Evolutionary conservation across 345 rosid genomes (phyloP).

Genomic region (Microthlaspi erraticum): DNA sequence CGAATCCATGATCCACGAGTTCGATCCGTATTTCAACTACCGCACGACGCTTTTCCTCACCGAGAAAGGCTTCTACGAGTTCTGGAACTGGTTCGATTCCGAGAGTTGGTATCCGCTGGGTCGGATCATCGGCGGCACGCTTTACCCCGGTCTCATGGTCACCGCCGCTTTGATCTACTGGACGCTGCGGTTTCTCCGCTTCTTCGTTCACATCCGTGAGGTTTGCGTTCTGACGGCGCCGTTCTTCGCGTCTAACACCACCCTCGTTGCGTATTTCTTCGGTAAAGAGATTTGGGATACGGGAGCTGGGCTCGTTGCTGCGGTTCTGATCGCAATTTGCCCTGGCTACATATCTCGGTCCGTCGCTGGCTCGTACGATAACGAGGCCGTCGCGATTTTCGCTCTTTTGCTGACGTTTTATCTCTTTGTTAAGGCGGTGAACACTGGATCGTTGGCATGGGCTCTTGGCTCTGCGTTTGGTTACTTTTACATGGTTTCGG

Average conservation of each 20-base stretch:
- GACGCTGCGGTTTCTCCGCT: slow-evolving; percentile 66
- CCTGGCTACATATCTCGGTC: slow-evolving; percentile 99
- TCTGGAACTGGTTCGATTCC: slow-evolving; percentile 99
- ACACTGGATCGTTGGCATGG: slow-evolving; percentile 93
- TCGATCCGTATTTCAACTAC: slow-evolving; percentile 96
- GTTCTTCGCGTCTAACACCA: slow-evolving; percentile 93
- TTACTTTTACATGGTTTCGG: slow-evolving; percentile 97
- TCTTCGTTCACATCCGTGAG: slow-evolving; percentile 94
- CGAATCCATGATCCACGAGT: slow-evolving; percentile 99
- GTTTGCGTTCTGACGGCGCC: slow-evolving; percentile 97
- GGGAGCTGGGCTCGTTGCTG: slow-evolving; percentile 95
- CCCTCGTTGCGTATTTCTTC: slow-evolving; percentile 90
- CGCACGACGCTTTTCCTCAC: slow-evolving; percentile 85
- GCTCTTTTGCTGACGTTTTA: slow-evolving; percentile 88
- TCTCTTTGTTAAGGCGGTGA: slow-evolving; percentile 89
- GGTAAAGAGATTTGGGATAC: slow-evolving; percentile 98
- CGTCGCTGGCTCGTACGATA: slow-evolving; percentile 95
- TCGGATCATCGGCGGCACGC: slow-evolving; percentile 93
- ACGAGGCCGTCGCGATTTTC: slow-evolving; percentile 94
- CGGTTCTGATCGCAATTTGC: slow-evolving; percentile 84
- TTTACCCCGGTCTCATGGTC: slow-evolving; percentile 93
- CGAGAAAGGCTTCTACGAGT: slow-evolving; percentile 87
- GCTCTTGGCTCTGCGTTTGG: slow-evolving; percentile 91
- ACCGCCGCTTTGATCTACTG: slow-evolving; percentile 86
- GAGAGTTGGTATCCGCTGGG: slow-evolving; percentile 99